Percentiles rank a stretch among this genome's conserved stretches.
phyloP scores from a whole-genome alignment of 345 rosid species.

The Raphanus sativus region DNA sequence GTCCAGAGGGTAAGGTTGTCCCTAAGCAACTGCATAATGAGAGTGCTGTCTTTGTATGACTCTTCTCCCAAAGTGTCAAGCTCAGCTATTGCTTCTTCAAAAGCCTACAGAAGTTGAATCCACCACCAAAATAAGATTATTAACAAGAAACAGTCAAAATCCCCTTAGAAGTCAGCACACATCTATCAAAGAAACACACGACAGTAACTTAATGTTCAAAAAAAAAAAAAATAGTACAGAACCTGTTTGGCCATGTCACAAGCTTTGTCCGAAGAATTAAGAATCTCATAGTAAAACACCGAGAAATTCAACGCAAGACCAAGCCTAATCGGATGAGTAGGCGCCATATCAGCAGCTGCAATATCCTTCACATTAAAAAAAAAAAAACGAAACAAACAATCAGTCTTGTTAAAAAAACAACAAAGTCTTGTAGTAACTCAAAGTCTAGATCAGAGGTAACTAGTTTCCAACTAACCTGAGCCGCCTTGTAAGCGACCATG shows the following conservation, averaged over 20 bases:
- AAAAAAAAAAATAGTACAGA: background rate
- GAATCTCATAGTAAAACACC: conserved; percentile 89
- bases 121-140: background rate
- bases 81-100: conserved; percentile 96
- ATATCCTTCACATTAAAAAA: conserved; percentile 48
- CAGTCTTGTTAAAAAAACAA: too few relatives aligned
- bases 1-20: conserved; percentile 99
- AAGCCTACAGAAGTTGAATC: conserved; percentile 48
- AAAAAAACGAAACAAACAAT: background rate
- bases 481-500: conserved; percentile 87
- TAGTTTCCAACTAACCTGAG: conserved; percentile 49
- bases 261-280: conserved; percentile 85
- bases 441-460: too few relatives aligned
- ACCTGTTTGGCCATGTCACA: conserved; percentile 97
- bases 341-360: conserved; percentile 76
- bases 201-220: background rate
- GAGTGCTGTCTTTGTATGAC: conserved; percentile 98
- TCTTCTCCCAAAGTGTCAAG: conserved; percentile 90
- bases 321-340: conserved; percentile 89
- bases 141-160: background rate
- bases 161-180: conserved; percentile 7
- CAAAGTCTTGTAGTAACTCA: too few relatives aligned
- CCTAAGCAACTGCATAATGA: conserved; percentile 91
- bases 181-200: background rate
- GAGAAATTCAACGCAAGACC: conserved; percentile 91